Evolutionary conservation across 768 basidiomycete genomes (phyloP).

Genomic region (Leucosporidium scottii): DNA sequence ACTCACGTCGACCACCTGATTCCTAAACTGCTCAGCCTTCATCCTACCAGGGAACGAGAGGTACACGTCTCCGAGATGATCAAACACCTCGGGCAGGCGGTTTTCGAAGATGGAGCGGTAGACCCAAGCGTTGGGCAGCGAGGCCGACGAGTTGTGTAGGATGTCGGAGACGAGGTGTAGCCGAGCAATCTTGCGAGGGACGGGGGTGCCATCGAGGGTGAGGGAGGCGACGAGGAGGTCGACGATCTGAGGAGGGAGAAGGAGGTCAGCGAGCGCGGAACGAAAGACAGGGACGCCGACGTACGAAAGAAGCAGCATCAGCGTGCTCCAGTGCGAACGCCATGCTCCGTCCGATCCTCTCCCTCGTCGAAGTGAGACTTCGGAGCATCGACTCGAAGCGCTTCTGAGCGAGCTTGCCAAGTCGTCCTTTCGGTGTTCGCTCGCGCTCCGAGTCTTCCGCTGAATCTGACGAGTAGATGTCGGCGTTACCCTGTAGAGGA

Average conservation of each 20-base stretch:
- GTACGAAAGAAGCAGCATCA: conserved; percentile 86
- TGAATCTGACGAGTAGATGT: conserved; percentile 55
- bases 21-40: conserved; percentile 92
- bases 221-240: conserved; percentile 86
- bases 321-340: conserved; percentile 94
- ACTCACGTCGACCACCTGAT: conserved; percentile 59
- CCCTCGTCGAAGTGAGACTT: conserved; percentile 72
- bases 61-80: conserved; percentile 88
- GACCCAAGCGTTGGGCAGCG: conserved; percentile 94
- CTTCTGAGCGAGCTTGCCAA: conserved; percentile 71
- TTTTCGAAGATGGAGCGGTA: conserved; percentile 91
- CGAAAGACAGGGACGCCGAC: background rate
- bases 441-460: conserved; percentile 91
- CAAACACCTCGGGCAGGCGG: conserved; percentile 85
- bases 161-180: conserved; percentile 96
- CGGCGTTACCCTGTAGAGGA: conserved; percentile 40
- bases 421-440: conserved; percentile 60
- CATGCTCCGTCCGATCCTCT: conserved; percentile 91
- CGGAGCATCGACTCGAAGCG: conserved; percentile 89
- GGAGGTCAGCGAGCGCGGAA: no score
- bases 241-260: conserved; percentile 56
- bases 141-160: conserved; percentile 82
- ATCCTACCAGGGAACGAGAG: conserved; percentile 93
- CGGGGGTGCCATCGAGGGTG: conserved; percentile 81
- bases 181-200: conserved; percentile 94